Conservation (phyloP, 805 yeast genomes). For the Starmerella floricola region DNA sequence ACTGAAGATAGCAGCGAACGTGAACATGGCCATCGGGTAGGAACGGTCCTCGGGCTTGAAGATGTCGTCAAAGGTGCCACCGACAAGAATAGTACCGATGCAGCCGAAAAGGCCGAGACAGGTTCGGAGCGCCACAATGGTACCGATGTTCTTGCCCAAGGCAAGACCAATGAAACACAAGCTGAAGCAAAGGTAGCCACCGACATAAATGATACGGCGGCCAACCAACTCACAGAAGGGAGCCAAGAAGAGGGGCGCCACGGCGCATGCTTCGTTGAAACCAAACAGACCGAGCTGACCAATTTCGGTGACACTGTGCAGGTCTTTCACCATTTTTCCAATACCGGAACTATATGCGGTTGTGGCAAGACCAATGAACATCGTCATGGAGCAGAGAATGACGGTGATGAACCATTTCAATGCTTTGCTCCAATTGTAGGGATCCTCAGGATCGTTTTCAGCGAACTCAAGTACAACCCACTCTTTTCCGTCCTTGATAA, state of each 20-base stretch:
- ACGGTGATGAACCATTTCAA: conserved; percentile 41
- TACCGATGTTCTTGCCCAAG: conserved; percentile 47
- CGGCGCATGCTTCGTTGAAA: conserved; percentile 50
- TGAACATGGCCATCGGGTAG: conserved; percentile 53
- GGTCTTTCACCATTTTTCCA: conserved; percentile 45
- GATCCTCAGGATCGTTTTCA: conserved; percentile 82
- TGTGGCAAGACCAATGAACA: conserved; percentile 87
- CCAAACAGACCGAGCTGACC: conserved; percentile 45
- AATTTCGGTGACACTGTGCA: conserved; percentile 57
- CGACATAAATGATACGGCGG: conserved; percentile 40
- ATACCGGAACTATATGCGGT: conserved; percentile 83
- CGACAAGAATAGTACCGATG: conserved; percentile 63
- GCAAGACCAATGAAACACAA: conserved; percentile 33
- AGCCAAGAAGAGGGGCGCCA: conserved; percentile 50
- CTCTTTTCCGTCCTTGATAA: conserved; percentile 21
- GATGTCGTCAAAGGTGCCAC: conserved; percentile 65
- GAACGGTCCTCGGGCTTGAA: conserved; percentile 52
- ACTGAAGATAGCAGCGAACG: conserved; percentile 47
- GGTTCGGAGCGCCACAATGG: conserved; percentile 52
- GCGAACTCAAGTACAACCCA: conserved; percentile 51
- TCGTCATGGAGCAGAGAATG: conserved; percentile 56
- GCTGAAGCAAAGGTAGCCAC: conserved; percentile 40
- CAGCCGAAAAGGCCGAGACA: conserved; percentile 64
- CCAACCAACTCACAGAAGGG: conserved; percentile 51
- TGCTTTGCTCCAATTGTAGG: conserved; percentile 63